Base-by-base conservation (phyloP, 2,329 filamentous ascomycete genomes). In the Pseudogymnoascus sp. region DNA sequence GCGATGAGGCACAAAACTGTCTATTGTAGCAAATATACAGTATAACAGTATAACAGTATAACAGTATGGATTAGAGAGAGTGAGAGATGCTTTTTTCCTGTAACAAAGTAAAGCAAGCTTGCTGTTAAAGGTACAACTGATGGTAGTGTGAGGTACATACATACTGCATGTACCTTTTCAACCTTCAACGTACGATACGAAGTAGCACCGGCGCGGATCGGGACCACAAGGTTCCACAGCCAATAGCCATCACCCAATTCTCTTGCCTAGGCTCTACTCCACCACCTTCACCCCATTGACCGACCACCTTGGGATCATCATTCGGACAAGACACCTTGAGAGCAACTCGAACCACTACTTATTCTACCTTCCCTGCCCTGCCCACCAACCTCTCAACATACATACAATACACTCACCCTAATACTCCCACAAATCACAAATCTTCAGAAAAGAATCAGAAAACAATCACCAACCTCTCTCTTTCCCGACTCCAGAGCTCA, bases 291-390 rank as follows among this genome's bases (percentile, higher is more conserved):
- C 26, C 46, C 31, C 46, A 33, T 33, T 53, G 46, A 56, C 46
- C 46, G 46, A 56, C 46, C 46, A 56, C 46, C 46, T 56, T 33
- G 26, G 46, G 46, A 56, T 56, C 46, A 56, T 56, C 46, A 56
- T 33, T 56, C 26, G 26, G n/a, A 50, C 46, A 11, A 56, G 50
- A 56, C 50, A 56, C 50, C 28, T 56, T 56, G 50, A 33, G 50
- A 56, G 50, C 50, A 56, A n/a, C 26, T 53, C n/a, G 26, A 53
- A 53, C 46, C 26, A 19, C 46, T 4, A 50, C 43, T 31, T 56
- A 33, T 31, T 19, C 26, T 11, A 16, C 46, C 7, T 31, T 22
- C 50, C 50, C 22, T 56, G 50, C 50, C 50, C 50, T 56, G 46
- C 26, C 50, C 28, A 56, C 50, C 50, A 33, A 28, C 46, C n/a